Base-by-base conservation (phyloP, 2,329 filamentous ascomycete species). In the Colletotrichum abscissum region DNA sequence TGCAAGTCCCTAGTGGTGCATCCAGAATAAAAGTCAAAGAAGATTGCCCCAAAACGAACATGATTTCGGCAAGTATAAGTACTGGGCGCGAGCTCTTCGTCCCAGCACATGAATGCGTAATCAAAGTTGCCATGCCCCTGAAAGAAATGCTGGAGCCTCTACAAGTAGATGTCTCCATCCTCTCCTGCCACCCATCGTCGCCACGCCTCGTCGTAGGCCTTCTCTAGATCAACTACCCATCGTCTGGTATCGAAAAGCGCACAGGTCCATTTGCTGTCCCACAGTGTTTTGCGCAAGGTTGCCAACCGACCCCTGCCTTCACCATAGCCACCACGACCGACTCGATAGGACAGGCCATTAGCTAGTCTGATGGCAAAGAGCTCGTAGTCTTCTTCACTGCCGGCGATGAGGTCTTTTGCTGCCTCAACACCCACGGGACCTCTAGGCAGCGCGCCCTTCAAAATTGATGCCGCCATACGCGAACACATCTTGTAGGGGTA, bases 401-500 rank as follows among this genome's bases (percentile, higher is more conserved):
- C 84, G 0, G 93, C 94, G 69, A 98, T 95, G 35, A 99, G 87
- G 71, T 98, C 95, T 22, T 84, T 81, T 0, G 92, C 92, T 0
- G 93, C 94, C 70, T 85, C 86, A 7, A 85, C 84, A 3, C 96
- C 95, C n/a, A 91, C 90, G 1, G 86, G 83, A 0, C 86, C 88
- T 76, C 91, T 92, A 0, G 97, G 97, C 4, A 99, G 85, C 0
- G 97, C 97, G 19, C 97, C 97, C 76, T 92, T 94, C 35, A 99
- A 88, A 69, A 99, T 98, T 12, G 95, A 98, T 7, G 97, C 95
- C 7, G 96, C 97, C 93, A 99, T 99, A 67, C 97, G 93, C 56
- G 95, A 97, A 83, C 97, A 99, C 97, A 99, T 99, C 84, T 99
- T 99, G 84, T 98, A 98, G 63, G 93, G 90, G 82, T 98, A 98